These are phyloP conservation scores for Solanum rostratum DNA, from an alignment of 257 asterid species.

Conservation along the genomic window DNA sequence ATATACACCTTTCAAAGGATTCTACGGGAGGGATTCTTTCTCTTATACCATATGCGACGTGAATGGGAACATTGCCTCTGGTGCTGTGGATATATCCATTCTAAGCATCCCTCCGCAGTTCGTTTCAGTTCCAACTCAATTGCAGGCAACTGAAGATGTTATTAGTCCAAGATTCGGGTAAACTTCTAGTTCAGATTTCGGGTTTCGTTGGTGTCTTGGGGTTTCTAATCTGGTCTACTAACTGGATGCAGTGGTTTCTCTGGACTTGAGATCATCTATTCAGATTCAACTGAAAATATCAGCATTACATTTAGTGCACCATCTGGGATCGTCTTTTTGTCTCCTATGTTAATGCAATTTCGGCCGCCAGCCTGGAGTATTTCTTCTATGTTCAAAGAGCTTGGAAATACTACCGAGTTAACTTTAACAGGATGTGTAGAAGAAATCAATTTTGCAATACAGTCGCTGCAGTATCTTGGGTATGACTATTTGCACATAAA, in stretches of 20 bases:
- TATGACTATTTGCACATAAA: slow-evolving; percentile 6
- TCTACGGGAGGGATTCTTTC: slow-evolving; percentile 68
- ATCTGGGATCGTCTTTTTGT: slow-evolving; percentile 44
- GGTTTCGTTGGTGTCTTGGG: not conserved
- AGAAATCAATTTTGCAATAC: slow-evolving; percentile 63
- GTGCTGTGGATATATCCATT: slow-evolving; percentile 41
- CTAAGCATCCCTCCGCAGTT: slow-evolving; percentile 79
- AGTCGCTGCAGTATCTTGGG: slow-evolving; percentile 73
- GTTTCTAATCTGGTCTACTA: not conserved
- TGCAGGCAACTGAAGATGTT: slow-evolving; percentile 61
- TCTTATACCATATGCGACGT: slow-evolving; percentile 44
- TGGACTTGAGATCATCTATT: slow-evolving; percentile 62
- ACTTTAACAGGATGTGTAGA: slow-evolving; percentile 51
- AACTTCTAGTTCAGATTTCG: not conserved
- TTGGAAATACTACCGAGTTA: slow-evolving; percentile 22
- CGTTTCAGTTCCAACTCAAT: slow-evolving; percentile 46
- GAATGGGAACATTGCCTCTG: slow-evolving; percentile 75
- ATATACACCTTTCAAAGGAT: slow-evolving; percentile 73
- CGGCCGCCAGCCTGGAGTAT: slow-evolving; percentile 51
- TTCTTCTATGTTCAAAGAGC: slow-evolving; percentile 20
- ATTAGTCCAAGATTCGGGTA: slow-evolving; percentile 77
- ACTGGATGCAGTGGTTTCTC: slow-evolving; percentile 61
- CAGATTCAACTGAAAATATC: slow-evolving; percentile 51
- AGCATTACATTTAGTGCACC: slow-evolving; percentile 43
- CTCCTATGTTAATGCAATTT: slow-evolving; percentile 55